phyloP scores from a whole-genome alignment of 179 eudicot species.

The Beta lomatogona region DNA sequence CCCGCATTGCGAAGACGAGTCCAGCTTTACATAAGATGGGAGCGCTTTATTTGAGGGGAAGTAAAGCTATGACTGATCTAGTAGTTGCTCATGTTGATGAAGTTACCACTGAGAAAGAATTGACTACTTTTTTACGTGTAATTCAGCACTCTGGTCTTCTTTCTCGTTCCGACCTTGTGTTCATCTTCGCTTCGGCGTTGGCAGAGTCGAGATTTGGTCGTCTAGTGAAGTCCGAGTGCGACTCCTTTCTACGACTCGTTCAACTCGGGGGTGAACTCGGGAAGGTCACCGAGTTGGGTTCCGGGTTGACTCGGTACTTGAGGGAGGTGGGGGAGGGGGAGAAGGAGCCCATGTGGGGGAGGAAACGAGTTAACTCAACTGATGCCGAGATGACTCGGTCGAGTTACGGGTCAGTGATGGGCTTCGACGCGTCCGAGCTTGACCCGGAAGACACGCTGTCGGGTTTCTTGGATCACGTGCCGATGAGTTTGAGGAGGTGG shows the following conservation, averaged over 20 bases:
- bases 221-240: constrained; percentile 20
- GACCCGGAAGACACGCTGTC: constrained; percentile 82
- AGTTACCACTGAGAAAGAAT: constrained; percentile 30
- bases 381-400: constrained; percentile 46
- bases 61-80: constrained; percentile 58
- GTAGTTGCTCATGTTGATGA: constrained; percentile 63
- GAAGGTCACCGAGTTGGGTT: constrained; percentile 15
- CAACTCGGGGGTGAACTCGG: constrained; percentile 13
- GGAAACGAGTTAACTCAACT: constrained; percentile 35
- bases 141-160: constrained; percentile 43
- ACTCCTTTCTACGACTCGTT: constrained; percentile 44
- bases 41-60: constrained; percentile 58
- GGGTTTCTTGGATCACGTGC: constrained; percentile 72
- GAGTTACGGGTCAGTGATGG: constrained; percentile 84
- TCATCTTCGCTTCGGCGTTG: constrained; percentile 19
- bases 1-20: background rate
- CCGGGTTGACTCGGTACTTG: constrained; percentile 44
- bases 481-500: constrained; percentile 74
- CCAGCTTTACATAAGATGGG: constrained; percentile 65
- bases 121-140: constrained; percentile 47
- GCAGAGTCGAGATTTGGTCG: background rate
- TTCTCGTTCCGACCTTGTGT: constrained; percentile 48
- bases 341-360: constrained; percentile 31
- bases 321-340: constrained; percentile 38
- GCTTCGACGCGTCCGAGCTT: constrained; percentile 70